phyloP scores from a whole-genome alignment of 202 grass and related monocot genomes.

The Schoenoplectus triqueter region DNA sequence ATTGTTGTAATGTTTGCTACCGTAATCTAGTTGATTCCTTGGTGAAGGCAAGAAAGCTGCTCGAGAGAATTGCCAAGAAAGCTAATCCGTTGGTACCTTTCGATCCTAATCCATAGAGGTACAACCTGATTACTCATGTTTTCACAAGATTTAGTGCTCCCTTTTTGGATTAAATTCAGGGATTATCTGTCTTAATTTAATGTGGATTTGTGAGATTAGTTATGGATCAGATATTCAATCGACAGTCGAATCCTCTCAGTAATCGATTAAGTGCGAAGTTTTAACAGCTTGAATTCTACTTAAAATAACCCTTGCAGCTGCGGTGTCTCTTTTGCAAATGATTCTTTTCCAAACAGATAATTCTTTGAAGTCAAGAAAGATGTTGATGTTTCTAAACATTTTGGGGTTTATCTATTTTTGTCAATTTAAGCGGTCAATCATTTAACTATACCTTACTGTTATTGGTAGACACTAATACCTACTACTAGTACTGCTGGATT shows the following conservation, averaged over 20 bases:
- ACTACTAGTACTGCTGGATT: not conserved
- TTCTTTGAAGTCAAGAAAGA: slow-evolving; percentile 30
- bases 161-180: not conserved
- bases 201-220: slow-evolving; percentile 3
- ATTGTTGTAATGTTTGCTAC: not conserved
- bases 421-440: not conserved
- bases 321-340: slow-evolving; percentile 31
- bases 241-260: slow-evolving; percentile 10
- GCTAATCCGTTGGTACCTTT: not conserved
- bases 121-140: not conserved
- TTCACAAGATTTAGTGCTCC: not conserved
- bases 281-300: slow-evolving; percentile 23
- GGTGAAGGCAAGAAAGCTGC: slow-evolving; percentile 5
- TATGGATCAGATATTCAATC: not conserved
- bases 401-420: slow-evolving; percentile 8
- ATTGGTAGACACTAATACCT: not conserved
- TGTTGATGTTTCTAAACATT: not conserved
- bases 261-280: slow-evolving; percentile 14
- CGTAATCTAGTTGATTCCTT: not conserved
- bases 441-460: not conserved
- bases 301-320: slow-evolving; percentile 6
- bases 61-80: slow-evolving; percentile 3
- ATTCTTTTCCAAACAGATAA: slow-evolving; percentile 25
- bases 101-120: not conserved
- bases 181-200: not conserved